These are phyloP conservation scores for Chrysanthemum makinoi DNA, from an alignment of 129 eudicot genomes.

Conservation along the genomic window DNA sequence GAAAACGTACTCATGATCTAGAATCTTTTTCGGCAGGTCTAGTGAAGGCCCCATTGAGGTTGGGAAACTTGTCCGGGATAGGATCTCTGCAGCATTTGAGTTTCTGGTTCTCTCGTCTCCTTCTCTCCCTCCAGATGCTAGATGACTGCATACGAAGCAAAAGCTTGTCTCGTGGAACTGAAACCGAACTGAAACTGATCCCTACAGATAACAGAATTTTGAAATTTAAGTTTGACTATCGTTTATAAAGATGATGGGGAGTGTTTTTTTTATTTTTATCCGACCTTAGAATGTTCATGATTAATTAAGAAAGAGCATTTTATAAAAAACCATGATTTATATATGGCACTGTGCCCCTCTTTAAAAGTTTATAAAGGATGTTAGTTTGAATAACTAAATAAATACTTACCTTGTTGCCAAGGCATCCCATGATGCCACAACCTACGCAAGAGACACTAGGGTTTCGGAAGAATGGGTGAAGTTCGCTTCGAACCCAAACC, in stretches of 20 bases:
- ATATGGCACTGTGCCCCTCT: too few species aligned
- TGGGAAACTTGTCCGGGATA: slow-evolving; percentile 58
- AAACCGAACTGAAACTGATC: slow-evolving; percentile 68
- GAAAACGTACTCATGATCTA: slow-evolving; percentile 71
- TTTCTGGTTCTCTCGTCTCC: slow-evolving; percentile 72
- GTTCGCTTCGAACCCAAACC: slow-evolving; percentile 71
- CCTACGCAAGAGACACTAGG: slow-evolving; percentile 87
- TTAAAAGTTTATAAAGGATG: too few species aligned
- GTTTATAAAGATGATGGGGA: too few species aligned
- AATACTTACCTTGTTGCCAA: slow-evolving; percentile 70
- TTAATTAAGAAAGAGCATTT: too few species aligned
- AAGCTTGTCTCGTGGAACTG: slow-evolving; percentile 65
- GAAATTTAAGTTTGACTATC: neutral
- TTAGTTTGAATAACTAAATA: neutral
- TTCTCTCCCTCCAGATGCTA: slow-evolving; percentile 74
- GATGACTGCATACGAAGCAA: slow-evolving; percentile 73
- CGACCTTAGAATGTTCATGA: too few species aligned
- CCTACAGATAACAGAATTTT: slow-evolving; percentile 36
- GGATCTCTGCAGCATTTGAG: slow-evolving; percentile 55
- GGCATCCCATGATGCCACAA: slow-evolving; percentile 86
- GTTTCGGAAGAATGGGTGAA: slow-evolving; percentile 49
- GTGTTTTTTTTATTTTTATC: too few species aligned
- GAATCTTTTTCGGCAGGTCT: slow-evolving; percentile 63
- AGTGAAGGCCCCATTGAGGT: slow-evolving; percentile 42
- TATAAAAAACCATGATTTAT: too few species aligned